Percentiles rank a stretch among this genome's conserved stretches.
These are phyloP conservation scores for Hyphopichia wangnamkhiaoensis DNA, from an alignment of 1,139 yeast species.

Conservation along the genomic window DNA sequence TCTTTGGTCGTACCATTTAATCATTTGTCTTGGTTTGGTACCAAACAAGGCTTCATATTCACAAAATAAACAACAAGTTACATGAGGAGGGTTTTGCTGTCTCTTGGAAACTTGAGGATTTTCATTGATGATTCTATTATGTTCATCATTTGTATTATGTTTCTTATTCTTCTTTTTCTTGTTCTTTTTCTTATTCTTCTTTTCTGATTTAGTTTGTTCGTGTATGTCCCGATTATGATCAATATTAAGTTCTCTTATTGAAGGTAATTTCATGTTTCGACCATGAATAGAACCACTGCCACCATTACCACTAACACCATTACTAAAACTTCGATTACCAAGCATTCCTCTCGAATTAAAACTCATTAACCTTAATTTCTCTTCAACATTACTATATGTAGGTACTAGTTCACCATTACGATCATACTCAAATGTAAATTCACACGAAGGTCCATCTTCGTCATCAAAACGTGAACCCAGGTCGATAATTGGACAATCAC, in stretches of 20 bases:
- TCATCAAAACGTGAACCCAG: conserved; percentile 14
- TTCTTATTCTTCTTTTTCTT: conserved; percentile 22
- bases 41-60: conserved; percentile 63
- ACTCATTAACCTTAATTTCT: conserved; percentile 35
- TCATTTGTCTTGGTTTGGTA: conserved; percentile 24
- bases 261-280: conserved; percentile 14
- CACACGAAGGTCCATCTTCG: conserved; percentile 39
- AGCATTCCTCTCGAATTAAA: conserved; percentile 13
- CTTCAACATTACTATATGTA: conserved; percentile 42
- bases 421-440: conserved; percentile 48
- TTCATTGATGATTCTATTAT: no score
- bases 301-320: neutral
- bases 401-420: conserved; percentile 45
- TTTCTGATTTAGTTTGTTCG: conserved; percentile 17
- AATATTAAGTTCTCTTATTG: conserved; percentile 16
- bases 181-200: conserved; percentile 22
- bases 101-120: no score
- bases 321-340: no score
- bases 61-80: conserved; percentile 52
- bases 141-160: neutral
- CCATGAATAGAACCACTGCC: conserved; percentile 6
- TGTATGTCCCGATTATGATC: conserved; percentile 18
- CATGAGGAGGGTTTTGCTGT: no score
- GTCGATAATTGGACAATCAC: conserved; percentile 34
- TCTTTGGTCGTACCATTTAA: conserved; percentile 29